phyloP scores from a whole-genome alignment of 352 stramenopile species.

The Phytophthora colocasiae region DNA sequence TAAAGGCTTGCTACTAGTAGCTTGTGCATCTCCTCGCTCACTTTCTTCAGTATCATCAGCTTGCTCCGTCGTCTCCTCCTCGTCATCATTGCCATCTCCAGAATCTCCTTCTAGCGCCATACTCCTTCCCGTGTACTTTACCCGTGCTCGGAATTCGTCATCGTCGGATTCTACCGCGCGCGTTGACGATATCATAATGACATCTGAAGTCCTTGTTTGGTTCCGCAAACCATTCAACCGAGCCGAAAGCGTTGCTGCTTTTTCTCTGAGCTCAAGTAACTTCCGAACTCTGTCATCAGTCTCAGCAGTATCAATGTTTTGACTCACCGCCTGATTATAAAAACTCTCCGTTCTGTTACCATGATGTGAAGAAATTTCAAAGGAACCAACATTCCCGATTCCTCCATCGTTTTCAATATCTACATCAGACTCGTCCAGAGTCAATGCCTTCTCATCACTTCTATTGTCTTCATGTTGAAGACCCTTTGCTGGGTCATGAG shows the following conservation, averaged over 20 bases:
- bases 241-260: constrained; percentile 28
- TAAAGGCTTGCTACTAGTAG: neutral
- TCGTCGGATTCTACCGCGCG: neutral
- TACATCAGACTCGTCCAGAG: constrained; percentile 13
- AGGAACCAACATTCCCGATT: constrained; percentile 17
- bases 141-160: neutral
- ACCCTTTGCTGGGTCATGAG: neutral
- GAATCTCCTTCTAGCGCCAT: neutral
- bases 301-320: neutral
- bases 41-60: neutral
- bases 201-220: neutral
- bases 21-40: neutral
- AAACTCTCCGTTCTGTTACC: neutral
- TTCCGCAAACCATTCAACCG: constrained; percentile 30
- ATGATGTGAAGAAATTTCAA: neutral
- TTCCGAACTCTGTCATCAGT: constrained; percentile 28
- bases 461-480: neutral
- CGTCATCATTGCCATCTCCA: neutral
- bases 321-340: neutral
- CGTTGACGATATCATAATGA: neutral
- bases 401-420: constrained; percentile 31
- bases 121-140: neutral
- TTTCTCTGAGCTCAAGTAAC: constrained; percentile 35
- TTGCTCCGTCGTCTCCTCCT: neutral
- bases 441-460: constrained; percentile 2